Evolutionary conservation across 139 green algal genomes (phyloP).

Genomic region (Dunaliella primolecta): DNA sequence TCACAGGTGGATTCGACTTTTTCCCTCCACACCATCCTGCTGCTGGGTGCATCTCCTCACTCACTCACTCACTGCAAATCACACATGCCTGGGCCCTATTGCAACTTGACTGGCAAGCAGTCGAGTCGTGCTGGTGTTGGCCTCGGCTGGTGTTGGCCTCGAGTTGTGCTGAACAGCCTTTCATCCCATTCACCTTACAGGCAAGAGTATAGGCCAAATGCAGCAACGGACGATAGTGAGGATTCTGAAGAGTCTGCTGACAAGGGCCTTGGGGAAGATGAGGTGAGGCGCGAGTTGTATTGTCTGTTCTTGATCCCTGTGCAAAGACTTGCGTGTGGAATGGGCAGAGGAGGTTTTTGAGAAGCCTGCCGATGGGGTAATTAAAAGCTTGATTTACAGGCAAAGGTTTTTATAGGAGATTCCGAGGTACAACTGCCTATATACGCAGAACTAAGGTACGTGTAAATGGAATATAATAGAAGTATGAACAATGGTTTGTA

Average conservation of each 20-base stretch:
- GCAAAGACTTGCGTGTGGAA: not conserved
- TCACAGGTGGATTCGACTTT: too few species aligned
- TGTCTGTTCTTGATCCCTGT: too few species aligned
- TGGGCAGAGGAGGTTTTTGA: not conserved
- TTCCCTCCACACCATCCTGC: not conserved
- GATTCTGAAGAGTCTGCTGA: not conserved
- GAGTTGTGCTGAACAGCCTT: too few species aligned
- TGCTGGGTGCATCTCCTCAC: not conserved
- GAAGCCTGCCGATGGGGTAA: not conserved
- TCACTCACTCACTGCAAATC: not conserved
- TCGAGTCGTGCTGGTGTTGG: too few species aligned
- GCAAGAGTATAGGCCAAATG: not conserved
- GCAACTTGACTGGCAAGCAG: not conserved
- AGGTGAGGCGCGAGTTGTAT: too few species aligned
- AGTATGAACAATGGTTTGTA: not conserved
- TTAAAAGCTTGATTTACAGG: not conserved
- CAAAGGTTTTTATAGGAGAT: not conserved
- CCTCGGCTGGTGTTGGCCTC: too few species aligned
- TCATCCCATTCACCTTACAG: too few species aligned
- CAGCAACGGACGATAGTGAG: not conserved
- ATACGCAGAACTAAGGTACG: not conserved
- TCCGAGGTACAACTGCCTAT: not conserved
- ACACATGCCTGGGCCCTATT: not conserved
- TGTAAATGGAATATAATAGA: not conserved
- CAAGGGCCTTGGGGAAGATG: not conserved